phyloP scores from a whole-genome alignment of 2,329 filamentous ascomycete species.

The Colletotrichum trifolii region DNA sequence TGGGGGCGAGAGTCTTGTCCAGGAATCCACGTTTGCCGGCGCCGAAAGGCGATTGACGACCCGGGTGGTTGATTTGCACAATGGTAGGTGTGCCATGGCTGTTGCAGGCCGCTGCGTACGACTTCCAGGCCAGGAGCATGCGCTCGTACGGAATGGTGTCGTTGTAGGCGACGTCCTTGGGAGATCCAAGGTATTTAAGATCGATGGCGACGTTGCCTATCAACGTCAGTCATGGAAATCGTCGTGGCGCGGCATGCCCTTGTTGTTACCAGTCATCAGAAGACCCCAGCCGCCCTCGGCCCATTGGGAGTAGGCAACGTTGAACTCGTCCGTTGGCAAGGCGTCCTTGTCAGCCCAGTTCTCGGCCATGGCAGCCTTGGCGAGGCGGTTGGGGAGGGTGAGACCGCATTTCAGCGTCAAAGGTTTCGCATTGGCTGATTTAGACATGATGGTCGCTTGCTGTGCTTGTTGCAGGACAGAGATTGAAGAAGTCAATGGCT shows the following conservation, averaged over 20 bases:
- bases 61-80: conserved; percentile 60
- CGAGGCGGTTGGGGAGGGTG: conserved; percentile 65
- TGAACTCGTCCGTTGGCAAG: conserved; percentile 55
- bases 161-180: conserved; percentile 49
- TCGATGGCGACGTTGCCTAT: conserved; percentile 59
- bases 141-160: conserved; percentile 42
- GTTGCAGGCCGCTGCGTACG: conserved; percentile 48
- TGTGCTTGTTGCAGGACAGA: too few species aligned
- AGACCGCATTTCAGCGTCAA: conserved; percentile 66
- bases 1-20: conserved; percentile 55
- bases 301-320: conserved; percentile 63
- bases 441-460: conserved; percentile 12
- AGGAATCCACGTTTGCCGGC: conserved; percentile 50
- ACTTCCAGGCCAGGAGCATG: conserved; percentile 50
- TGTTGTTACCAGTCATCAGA: conserved; percentile 54
- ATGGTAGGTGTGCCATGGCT: conserved; percentile 50
- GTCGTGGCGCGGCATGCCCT: too few species aligned
- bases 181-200: conserved; percentile 47
- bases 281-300: conserved; percentile 64
- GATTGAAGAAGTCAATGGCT: too few species aligned
- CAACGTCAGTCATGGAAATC: too few species aligned
- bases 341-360: conserved; percentile 52
- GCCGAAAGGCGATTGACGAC: conserved; percentile 54
- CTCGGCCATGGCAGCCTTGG: conserved; percentile 63
- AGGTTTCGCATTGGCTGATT: conserved; percentile 40